These are phyloP conservation scores for Exobasidium cylindrosporum DNA, from an alignment of 1,284 basidiomycete genomes.

Conservation along the genomic window DNA sequence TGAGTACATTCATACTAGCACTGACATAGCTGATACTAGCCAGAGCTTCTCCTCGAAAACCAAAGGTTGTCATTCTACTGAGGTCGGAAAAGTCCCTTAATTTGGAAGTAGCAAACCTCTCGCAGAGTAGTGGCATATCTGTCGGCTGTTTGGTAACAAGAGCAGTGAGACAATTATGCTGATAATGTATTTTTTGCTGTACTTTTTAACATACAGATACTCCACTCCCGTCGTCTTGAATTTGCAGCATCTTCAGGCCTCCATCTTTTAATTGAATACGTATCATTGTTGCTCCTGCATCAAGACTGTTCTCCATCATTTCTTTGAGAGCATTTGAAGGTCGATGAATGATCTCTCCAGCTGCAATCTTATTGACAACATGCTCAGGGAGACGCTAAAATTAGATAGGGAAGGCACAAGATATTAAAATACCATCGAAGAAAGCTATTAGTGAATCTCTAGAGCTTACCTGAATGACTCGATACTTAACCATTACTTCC, in stretches of 20 bases:
- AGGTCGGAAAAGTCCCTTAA: conserved; percentile 82
- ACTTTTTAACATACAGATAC: conserved; percentile 74
- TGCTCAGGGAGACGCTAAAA: conserved; percentile 56
- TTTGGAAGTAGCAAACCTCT: conserved; percentile 95
- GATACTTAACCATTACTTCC: background rate
- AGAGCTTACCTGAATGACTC: conserved; percentile 5
- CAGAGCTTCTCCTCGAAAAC: conserved; percentile 94
- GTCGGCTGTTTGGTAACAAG: conserved; percentile 50
- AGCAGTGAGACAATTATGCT: background rate
- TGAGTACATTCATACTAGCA: conserved; percentile 79
- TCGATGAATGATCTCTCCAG: conserved; percentile 79
- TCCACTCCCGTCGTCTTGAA: conserved; percentile 93
- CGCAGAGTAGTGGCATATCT: conserved; percentile 86
- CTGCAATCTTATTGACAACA: conserved; percentile 66
- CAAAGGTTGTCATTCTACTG: conserved; percentile 81
- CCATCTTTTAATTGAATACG: conserved; percentile 89
- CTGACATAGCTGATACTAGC: conserved; percentile 90
- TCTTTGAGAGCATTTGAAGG: conserved; percentile 96
- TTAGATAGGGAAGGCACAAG: background rate
- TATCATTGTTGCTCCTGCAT: conserved; percentile 85
- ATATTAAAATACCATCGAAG: too few relatives aligned
- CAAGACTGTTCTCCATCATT: conserved; percentile 88
- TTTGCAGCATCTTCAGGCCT: conserved; percentile 89
- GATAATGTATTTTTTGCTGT: background rate
- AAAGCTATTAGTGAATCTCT: too few relatives aligned